Evolutionary conservation across 257 asterid species (phyloP).

Genomic region (Solanum chiquidenum): DNA sequence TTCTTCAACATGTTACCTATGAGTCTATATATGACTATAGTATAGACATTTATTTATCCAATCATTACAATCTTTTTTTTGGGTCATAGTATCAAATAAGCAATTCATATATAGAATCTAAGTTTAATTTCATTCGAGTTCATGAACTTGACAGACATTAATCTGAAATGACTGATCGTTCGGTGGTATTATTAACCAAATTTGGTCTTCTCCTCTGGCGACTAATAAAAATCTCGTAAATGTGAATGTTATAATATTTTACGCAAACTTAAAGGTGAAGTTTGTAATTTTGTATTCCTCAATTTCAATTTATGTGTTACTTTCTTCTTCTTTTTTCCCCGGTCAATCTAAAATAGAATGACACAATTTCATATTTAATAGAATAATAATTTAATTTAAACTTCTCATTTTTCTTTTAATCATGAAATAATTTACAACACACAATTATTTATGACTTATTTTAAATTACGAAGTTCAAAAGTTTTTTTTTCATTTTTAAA

Average conservation of each 20-base stretch:
- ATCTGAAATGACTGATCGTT: background rate
- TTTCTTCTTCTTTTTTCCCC: background rate
- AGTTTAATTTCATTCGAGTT: background rate
- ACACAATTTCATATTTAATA: background rate
- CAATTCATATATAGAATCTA: background rate
- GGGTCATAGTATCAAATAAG: background rate
- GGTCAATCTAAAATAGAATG: no score
- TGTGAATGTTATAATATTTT: background rate
- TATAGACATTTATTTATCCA: background rate
- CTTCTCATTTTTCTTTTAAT: background rate
- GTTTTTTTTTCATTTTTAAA: background rate
- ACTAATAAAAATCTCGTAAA: background rate
- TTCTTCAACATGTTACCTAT: background rate
- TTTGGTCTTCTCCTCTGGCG: background rate
- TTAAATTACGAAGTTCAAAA: background rate
- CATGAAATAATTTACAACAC: background rate
- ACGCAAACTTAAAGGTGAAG: background rate
- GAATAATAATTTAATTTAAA: background rate
- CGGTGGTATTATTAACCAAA: background rate
- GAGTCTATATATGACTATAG: background rate
- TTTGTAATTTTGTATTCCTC: background rate
- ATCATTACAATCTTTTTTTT: background rate
- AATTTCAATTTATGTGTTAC: background rate
- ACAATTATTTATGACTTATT: background rate
- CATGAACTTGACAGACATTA: background rate